Percentiles rank a stretch among this genome's conserved stretches.
These are phyloP conservation scores for Pistacia vera DNA, from an alignment of 345 rosid genomes.

Conservation along the genomic window DNA sequence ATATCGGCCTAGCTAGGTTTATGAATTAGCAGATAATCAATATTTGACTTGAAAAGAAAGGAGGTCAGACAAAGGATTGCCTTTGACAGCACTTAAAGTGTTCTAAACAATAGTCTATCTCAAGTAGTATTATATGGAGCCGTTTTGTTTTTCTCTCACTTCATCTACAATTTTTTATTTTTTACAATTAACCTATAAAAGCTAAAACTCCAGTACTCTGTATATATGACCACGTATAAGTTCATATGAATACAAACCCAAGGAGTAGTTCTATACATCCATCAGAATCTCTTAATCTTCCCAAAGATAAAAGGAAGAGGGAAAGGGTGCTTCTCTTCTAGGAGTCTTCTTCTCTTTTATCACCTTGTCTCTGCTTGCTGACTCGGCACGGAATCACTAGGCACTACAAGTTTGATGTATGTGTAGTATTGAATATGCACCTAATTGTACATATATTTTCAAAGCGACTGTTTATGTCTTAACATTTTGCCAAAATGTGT, in stretches of 20 bases:
- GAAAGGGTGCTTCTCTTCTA: slow-evolving; percentile 5
- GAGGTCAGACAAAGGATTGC: slow-evolving; percentile 6
- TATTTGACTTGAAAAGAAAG: background rate
- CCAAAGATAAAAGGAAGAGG: no score
- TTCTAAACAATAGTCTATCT: background rate
- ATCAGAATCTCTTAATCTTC: background rate
- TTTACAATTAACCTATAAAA: background rate
- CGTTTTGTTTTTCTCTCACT: background rate
- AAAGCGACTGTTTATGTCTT: background rate
- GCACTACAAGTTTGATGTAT: slow-evolving; percentile 74
- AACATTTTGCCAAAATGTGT: background rate
- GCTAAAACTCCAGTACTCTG: background rate
- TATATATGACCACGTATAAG: background rate
- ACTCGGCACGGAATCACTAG: slow-evolving; percentile 55
- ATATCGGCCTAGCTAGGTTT: no score
- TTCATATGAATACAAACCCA: background rate
- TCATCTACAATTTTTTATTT: background rate
- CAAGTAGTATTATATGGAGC: background rate
- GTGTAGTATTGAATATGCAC: background rate
- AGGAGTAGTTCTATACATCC: background rate
- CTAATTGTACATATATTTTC: background rate
- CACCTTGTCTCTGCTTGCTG: slow-evolving; percentile 29
- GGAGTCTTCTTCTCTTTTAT: slow-evolving; percentile 27
- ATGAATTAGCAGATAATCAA: background rate
- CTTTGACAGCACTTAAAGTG: background rate